These are phyloP conservation scores for Lasiosphaeris hirsuta DNA, from an alignment of 495 filamentous ascomycete genomes.

Conservation along the genomic window DNA sequence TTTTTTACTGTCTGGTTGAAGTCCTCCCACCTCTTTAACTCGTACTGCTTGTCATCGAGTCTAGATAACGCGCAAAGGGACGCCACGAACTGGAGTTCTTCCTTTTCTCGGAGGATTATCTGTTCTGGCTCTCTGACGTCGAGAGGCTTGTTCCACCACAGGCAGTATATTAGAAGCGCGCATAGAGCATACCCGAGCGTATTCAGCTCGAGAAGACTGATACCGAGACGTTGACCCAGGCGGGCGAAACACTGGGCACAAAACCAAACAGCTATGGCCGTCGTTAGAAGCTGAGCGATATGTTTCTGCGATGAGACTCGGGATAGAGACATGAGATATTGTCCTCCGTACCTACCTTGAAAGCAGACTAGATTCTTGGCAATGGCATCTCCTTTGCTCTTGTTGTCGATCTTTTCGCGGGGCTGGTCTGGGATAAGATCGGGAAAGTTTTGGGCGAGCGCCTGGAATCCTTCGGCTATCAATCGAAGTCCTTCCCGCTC, in stretches of 20 bases:
- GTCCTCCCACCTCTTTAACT: no score
- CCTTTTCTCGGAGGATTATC: no score
- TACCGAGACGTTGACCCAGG: slow-evolving; percentile 13
- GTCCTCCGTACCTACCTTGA: not conserved
- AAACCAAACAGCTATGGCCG: not conserved
- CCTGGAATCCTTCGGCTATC: not conserved
- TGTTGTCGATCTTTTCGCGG: not conserved
- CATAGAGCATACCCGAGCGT: no score
- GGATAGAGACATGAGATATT: no score
- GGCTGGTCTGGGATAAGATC: not conserved
- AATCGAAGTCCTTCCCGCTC: not conserved
- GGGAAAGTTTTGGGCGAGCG: not conserved
- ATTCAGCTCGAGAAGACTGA: slow-evolving; percentile 19
- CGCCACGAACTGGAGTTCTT: no score
- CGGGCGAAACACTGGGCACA: slow-evolving; percentile 1
- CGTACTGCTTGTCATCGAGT: no score
- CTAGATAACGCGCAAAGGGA: no score
- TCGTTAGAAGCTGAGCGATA: not conserved
- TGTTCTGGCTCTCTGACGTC: no score
- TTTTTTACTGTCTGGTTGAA: no score
- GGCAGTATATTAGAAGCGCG: no score
- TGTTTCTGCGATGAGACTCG: not conserved
- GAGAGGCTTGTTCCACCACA: no score
- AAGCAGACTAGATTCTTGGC: not conserved
- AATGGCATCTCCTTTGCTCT: not conserved